Conservation (phyloP, 2,329 filamentous ascomycete species). For the Pseudogymnoascus sp. region DNA sequence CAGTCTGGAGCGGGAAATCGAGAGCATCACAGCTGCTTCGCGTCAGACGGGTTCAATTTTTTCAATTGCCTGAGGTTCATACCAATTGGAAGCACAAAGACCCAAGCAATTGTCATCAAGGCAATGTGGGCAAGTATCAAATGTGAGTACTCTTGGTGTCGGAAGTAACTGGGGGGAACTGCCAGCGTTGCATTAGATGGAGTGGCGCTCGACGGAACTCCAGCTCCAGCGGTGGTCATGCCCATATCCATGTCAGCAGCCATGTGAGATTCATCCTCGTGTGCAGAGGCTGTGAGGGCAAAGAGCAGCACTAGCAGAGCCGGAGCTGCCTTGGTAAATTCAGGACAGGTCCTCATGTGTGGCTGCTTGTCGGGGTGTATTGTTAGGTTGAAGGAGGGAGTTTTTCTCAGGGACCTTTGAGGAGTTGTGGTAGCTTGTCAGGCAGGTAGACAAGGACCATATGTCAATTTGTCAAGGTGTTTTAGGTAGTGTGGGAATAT, state of each 20-base stretch:
- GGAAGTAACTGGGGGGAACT: slow-evolving; percentile 33
- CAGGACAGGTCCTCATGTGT: not conserved
- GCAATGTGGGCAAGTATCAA: slow-evolving; percentile 50
- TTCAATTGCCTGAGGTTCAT: slow-evolving; percentile 25
- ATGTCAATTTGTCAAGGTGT: not conserved
- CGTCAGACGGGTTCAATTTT: not conserved
- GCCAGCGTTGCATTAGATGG: slow-evolving; percentile 15
- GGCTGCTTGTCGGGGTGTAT: not conserved
- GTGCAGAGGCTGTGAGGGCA: slow-evolving; percentile 25
- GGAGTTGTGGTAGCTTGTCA: not conserved
- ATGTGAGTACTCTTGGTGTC: slow-evolving; percentile 30
- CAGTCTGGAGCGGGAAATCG: slow-evolving; percentile 68
- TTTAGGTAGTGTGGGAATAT: not conserved
- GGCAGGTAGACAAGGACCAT: not conserved
- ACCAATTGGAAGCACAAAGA: slow-evolving; percentile 62
- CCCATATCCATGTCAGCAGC: slow-evolving; percentile 28
- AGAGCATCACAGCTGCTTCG: slow-evolving; percentile 60
- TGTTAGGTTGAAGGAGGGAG: not conserved
- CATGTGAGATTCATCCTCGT: slow-evolving; percentile 20
- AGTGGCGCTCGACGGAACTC: slow-evolving; percentile 7
- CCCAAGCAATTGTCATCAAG: slow-evolving; percentile 62
- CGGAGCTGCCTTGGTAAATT: slow-evolving; percentile 16
- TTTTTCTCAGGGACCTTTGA: not conserved
- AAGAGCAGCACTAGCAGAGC: slow-evolving; percentile 28
- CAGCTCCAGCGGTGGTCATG: slow-evolving; percentile 8